Conservation (phyloP, 495 filamentous ascomycete genomes). For the Penicillium coprophilum region DNA sequence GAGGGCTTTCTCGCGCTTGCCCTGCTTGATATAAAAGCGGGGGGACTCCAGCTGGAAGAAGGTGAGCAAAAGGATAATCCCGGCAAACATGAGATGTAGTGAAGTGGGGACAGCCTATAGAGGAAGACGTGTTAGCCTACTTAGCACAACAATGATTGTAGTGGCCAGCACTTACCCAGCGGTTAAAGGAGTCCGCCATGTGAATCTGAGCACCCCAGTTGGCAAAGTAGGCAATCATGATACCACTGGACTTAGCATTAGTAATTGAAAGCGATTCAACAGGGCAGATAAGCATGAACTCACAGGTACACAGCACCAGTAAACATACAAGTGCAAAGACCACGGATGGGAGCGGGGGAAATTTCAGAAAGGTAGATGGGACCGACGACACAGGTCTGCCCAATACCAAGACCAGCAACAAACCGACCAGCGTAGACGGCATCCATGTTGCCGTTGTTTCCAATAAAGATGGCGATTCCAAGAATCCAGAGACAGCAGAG, state of each 20-base stretch:
- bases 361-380: constrained; percentile 39
- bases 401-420: constrained; percentile 58
- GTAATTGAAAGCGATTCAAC: not conserved
- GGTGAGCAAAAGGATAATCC: constrained; percentile 3
- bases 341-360: constrained; percentile 35
- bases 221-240: constrained; percentile 10
- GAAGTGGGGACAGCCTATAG: constrained; percentile 4
- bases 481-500: constrained; percentile 58
- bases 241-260: not conserved
- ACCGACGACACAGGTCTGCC: constrained; percentile 57
- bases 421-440: constrained; percentile 58
- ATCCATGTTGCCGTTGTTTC: constrained; percentile 49
- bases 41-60: constrained; percentile 8
- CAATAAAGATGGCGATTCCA: constrained; percentile 58
- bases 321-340: constrained; percentile 11
- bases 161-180: constrained; percentile 2
- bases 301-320: constrained; percentile 9
- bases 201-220: constrained; percentile 6
- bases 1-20: constrained; percentile 2
- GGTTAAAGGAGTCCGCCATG: constrained; percentile 5
- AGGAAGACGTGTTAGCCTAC: not conserved
- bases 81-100: constrained; percentile 6
- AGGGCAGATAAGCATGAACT: not conserved
- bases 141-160: not conserved
- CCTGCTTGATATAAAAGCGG: constrained; percentile 7